Percentiles rank a stretch among this genome's conserved stretches.
Evolutionary conservation across 768 basidiomycete genomes (phyloP).

Genomic region (Termitomyces sp.): DNA sequence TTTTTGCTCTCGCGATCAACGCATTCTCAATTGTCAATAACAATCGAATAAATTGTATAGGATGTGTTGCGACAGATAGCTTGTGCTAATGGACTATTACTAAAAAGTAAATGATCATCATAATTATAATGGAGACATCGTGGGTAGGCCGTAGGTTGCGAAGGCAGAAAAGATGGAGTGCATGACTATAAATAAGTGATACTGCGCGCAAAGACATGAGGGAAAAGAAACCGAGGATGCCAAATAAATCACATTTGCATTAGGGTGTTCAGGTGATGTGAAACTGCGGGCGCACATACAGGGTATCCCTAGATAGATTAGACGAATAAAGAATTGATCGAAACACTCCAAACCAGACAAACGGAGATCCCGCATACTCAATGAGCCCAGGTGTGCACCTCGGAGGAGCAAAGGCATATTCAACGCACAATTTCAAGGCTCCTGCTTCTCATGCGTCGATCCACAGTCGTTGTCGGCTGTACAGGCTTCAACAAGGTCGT

Average conservation of each 20-base stretch:
- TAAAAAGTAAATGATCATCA: background rate
- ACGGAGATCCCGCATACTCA: background rate
- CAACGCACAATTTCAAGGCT: slow-evolving; percentile 13
- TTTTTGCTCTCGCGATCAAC: too few relatives aligned
- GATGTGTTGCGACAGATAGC: background rate
- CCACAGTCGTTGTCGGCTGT: slow-evolving; percentile 5
- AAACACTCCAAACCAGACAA: background rate
- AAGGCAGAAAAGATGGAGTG: background rate
- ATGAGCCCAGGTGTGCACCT: background rate
- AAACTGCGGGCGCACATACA: background rate
- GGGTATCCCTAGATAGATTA: background rate
- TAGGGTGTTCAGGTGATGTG: background rate
- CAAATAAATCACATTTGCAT: background rate
- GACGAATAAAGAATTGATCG: background rate
- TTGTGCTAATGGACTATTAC: background rate
- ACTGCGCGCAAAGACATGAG: background rate
- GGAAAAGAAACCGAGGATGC: background rate
- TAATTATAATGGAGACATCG: background rate
- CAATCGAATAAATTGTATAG: background rate
- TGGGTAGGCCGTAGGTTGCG: background rate
- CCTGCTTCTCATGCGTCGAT: slow-evolving; percentile 13
- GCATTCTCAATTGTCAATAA: background rate
- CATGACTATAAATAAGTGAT: slow-evolving; percentile 3
- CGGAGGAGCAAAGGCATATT: background rate
- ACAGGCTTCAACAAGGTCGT: slow-evolving; percentile 5